Percentiles rank a stretch among this genome's conserved stretches.
Conservation (phyloP, 371 early-diverging fungal genomes). For the Paraphysoderma sedebokerense region DNA sequence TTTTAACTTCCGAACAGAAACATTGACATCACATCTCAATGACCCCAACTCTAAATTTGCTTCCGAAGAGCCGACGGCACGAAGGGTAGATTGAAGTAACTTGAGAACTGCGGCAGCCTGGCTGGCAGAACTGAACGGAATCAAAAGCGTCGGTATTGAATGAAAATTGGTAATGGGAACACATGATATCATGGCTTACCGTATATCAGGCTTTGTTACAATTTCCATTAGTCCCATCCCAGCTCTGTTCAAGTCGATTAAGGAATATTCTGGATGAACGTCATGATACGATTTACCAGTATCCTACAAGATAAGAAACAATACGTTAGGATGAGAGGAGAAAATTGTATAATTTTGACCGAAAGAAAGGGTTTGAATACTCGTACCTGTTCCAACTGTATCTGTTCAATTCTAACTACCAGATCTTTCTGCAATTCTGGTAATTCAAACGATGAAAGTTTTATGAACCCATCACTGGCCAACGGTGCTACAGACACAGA, state of each 20-base stretch:
- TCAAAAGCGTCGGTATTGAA: not conserved
- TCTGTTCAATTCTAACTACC: constrained; percentile 54
- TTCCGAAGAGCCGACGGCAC: constrained; percentile 49
- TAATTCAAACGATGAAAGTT: too few relatives aligned
- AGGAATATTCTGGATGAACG: constrained; percentile 29
- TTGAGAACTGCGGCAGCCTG: constrained; percentile 63
- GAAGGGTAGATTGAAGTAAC: constrained; percentile 53
- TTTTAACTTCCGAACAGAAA: too few relatives aligned
- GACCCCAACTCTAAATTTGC: constrained; percentile 82
- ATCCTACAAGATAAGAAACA: constrained; percentile 19
- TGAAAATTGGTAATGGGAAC: not conserved
- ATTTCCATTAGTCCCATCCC: constrained; percentile 79
- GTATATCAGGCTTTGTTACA: constrained; percentile 69
- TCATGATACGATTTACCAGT: constrained; percentile 70
- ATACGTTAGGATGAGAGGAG: too few relatives aligned
- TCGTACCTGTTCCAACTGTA: constrained; percentile 67
- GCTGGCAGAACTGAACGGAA: constrained; percentile 25
- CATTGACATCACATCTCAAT: constrained; percentile 81
- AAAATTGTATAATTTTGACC: too few relatives aligned
- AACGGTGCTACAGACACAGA: too few relatives aligned
- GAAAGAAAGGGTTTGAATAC: too few relatives aligned
- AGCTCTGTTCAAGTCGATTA: constrained; percentile 75
- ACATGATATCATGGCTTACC: constrained; percentile 10
- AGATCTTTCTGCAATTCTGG: too few relatives aligned
- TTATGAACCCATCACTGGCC: too few relatives aligned